Percentiles rank a stretch among this genome's conserved stretches.
Evolutionary conservation across 2,329 filamentous ascomycete species (phyloP).

Genomic region (Alternaria longipes): DNA sequence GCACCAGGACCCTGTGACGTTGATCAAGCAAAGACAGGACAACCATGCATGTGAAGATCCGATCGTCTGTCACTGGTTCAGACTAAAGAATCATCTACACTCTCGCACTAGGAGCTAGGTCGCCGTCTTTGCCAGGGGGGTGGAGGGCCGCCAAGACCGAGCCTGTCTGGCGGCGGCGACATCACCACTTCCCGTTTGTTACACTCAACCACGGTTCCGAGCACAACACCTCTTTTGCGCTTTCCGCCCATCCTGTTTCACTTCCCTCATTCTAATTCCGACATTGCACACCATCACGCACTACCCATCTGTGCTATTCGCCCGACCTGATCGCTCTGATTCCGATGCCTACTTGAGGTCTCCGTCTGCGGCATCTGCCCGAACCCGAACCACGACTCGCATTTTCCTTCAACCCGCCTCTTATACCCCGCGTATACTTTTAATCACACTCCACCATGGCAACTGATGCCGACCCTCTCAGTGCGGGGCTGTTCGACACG

Average conservation of each 20-base stretch:
- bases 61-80: neutral
- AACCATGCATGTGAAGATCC: conserved; percentile 1
- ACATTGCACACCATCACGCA: neutral
- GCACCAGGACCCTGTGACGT: neutral
- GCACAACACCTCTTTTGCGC: neutral
- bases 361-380: conserved; percentile 32
- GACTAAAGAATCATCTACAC: neutral
- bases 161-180: conserved; percentile 8
- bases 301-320: neutral
- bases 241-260: neutral
- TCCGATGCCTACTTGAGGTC: conserved; percentile 41
- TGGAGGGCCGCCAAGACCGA: conserved; percentile 11
- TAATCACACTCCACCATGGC: conserved; percentile 30
- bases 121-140: conserved; percentile 14
- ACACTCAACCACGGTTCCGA: conserved; percentile 9
- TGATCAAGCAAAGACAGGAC: neutral
- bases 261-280: neutral
- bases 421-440: conserved; percentile 3
- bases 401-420: conserved; percentile 1
- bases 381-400: conserved; percentile 4
- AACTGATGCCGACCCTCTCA: conserved; percentile 26
- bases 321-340: neutral
- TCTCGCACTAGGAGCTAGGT: neutral
- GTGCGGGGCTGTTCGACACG: conserved; percentile 24
- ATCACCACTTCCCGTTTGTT: conserved; percentile 13